phyloP scores from a whole-genome alignment of 768 basidiomycete species.

The Panaeolus papilionaceus region DNA sequence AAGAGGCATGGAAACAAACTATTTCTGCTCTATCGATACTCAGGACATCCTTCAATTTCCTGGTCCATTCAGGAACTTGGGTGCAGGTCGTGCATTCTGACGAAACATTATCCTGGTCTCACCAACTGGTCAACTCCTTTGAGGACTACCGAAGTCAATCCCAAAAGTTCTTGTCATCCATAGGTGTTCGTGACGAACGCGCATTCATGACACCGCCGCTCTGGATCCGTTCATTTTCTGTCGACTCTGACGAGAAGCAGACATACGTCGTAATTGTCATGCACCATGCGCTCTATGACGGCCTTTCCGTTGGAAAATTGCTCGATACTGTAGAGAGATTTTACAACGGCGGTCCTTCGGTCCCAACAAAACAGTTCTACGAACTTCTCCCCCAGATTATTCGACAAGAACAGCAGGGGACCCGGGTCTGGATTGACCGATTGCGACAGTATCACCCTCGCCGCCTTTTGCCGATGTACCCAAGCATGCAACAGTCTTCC shows the following conservation, averaged over 20 bases:
- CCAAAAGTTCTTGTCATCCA: conserved; percentile 25
- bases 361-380: conserved; percentile 39
- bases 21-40: conserved; percentile 44
- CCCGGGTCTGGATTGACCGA: conserved; percentile 42
- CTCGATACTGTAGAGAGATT: conserved; percentile 36
- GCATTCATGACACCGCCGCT: conserved; percentile 36
- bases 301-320: conserved; percentile 45
- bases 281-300: conserved; percentile 58
- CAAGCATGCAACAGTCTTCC: not conserved
- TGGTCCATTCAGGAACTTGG: conserved; percentile 39
- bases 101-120: conserved; percentile 30
- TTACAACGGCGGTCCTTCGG: conserved; percentile 32
- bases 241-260: conserved; percentile 6
- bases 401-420: conserved; percentile 43
- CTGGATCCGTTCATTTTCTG: conserved; percentile 37
- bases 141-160: conserved; percentile 29
- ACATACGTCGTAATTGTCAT: conserved; percentile 44
- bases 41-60: conserved; percentile 55
- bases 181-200: conserved; percentile 29
- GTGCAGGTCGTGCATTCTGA: conserved; percentile 37
- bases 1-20: conserved; percentile 42
- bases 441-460: conserved; percentile 32
- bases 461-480: conserved; percentile 22
- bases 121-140: conserved; percentile 22
- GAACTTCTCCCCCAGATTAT: conserved; percentile 44